Conservation (phyloP, 306 rosid species). For the Acacia confusa region DNA sequence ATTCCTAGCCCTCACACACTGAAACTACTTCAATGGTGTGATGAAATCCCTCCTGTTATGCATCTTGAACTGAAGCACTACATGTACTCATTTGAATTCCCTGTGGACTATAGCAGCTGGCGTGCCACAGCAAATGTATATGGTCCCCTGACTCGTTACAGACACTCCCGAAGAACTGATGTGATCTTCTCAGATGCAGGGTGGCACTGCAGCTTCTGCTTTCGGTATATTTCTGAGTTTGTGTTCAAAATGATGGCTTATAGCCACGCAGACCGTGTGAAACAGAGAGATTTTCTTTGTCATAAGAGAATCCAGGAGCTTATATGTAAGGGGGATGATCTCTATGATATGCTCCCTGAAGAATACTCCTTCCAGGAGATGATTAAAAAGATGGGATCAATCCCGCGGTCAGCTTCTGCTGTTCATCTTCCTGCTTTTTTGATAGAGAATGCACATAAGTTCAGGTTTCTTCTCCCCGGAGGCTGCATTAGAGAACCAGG, state of each 20-base stretch:
- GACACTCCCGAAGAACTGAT: constrained; percentile 66
- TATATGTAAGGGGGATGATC: constrained; percentile 76
- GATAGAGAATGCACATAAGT: constrained; percentile 74
- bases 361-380: constrained; percentile 76
- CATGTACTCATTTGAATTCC: constrained; percentile 92
- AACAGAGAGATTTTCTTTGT: constrained; percentile 52
- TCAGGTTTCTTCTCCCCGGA: constrained; percentile 85
- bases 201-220: constrained; percentile 97
- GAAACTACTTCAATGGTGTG: constrained; percentile 89
- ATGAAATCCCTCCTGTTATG: constrained; percentile 72
- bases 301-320: constrained; percentile 69
- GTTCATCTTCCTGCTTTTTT: constrained; percentile 85
- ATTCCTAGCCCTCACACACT: constrained; percentile 81
- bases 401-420: constrained; percentile 81
- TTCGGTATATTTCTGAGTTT: constrained; percentile 64
- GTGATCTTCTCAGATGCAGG: constrained; percentile 75
- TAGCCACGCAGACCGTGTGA: constrained; percentile 93
- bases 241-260: constrained; percentile 92
- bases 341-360: constrained; percentile 88
- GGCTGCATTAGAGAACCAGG: constrained; percentile 73
- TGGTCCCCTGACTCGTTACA: constrained; percentile 52
- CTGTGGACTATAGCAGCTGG: constrained; percentile 91
- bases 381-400: constrained; percentile 79
- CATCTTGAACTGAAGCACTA: constrained; percentile 89
- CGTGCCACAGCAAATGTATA: constrained; percentile 68